phyloP scores from a whole-genome alignment of 192 early-diverging fungal genomes.

The Rhizophagus clarus region DNA sequence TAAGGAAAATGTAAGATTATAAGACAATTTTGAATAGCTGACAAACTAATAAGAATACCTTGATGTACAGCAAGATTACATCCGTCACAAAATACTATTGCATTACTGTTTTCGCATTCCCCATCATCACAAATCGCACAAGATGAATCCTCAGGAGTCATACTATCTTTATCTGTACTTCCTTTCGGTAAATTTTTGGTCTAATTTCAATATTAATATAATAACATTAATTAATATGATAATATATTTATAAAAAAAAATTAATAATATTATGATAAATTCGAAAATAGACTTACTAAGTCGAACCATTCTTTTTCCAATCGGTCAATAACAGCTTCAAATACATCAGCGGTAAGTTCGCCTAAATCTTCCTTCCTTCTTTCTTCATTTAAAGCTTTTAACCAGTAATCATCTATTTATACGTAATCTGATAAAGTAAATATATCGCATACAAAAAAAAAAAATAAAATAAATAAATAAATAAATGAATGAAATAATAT shows the following conservation, averaged over 20 bases:
- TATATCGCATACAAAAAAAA: too few species aligned
- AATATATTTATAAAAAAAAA: too few species aligned
- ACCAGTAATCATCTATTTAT: constrained; percentile 71
- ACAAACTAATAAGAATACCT: constrained; percentile 48
- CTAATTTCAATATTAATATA: constrained; percentile 33
- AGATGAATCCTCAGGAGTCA: constrained; percentile 78
- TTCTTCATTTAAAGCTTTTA: constrained; percentile 68
- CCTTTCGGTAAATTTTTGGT: constrained; percentile 81
- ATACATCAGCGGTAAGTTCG: constrained; percentile 58
- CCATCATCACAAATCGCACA: constrained; percentile 97
- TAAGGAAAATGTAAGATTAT: neutral
- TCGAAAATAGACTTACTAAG: constrained; percentile 53
- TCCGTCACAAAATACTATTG: constrained; percentile 99
- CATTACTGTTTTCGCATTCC: constrained; percentile 99
- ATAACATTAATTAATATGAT: neutral
- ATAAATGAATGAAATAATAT: neutral
- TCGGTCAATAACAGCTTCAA: constrained; percentile 87
- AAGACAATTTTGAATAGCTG: neutral
- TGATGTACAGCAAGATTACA: constrained; percentile 99
- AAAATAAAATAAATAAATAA: too few species aligned
- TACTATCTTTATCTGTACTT: constrained; percentile 51
- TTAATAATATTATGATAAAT: constrained; percentile 5
- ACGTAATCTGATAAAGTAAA: constrained; percentile 7
- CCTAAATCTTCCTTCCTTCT: constrained; percentile 55
- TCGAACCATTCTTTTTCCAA: constrained; percentile 99